Evolutionary conservation across 1,284 basidiomycete genomes (phyloP).

Genomic region (Ustilago lituana): DNA sequence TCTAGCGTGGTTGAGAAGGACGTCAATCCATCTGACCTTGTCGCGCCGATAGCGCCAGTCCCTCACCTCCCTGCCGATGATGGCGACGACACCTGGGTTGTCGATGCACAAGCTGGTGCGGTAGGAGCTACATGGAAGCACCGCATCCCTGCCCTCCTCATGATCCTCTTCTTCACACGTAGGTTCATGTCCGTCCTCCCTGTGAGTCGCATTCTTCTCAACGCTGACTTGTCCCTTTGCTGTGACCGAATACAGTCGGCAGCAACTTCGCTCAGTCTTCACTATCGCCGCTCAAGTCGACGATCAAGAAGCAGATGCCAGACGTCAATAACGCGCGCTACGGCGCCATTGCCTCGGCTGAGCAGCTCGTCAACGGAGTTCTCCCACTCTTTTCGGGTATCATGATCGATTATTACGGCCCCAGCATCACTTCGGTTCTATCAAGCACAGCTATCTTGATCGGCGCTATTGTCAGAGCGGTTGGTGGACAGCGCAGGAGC

Average conservation of each 20-base stretch:
- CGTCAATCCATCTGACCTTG: neutral
- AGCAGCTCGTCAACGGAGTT: constrained; percentile 69
- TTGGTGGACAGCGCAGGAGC: constrained; percentile 34
- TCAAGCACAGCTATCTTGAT: constrained; percentile 63
- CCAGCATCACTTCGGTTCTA: constrained; percentile 52
- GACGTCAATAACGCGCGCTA: constrained; percentile 74
- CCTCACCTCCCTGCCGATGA: constrained; percentile 9
- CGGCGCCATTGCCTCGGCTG: constrained; percentile 69
- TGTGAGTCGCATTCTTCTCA: no score
- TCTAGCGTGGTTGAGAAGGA: constrained; percentile 10
- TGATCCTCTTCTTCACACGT: constrained; percentile 32
- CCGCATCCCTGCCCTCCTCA: constrained; percentile 25
- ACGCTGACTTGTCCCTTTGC: no score
- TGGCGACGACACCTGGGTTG: neutral
- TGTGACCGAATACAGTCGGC: constrained; percentile 1
- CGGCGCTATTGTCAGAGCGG: constrained; percentile 64
- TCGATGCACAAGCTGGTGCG: constrained; percentile 21
- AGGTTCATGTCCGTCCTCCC: neutral
- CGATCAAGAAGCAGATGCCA: constrained; percentile 57
- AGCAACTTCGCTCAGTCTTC: constrained; percentile 55
- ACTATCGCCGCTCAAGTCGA: constrained; percentile 67
- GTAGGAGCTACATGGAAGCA: constrained; percentile 38
- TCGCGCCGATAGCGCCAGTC: neutral
- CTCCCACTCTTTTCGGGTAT: constrained; percentile 69
- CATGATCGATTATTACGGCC: constrained; percentile 69